Evolutionary conservation across 352 stramenopile species (phyloP), one percentile per base, ranked within the genome.

Genomic region (Phytophthora pluvialis): DNA sequence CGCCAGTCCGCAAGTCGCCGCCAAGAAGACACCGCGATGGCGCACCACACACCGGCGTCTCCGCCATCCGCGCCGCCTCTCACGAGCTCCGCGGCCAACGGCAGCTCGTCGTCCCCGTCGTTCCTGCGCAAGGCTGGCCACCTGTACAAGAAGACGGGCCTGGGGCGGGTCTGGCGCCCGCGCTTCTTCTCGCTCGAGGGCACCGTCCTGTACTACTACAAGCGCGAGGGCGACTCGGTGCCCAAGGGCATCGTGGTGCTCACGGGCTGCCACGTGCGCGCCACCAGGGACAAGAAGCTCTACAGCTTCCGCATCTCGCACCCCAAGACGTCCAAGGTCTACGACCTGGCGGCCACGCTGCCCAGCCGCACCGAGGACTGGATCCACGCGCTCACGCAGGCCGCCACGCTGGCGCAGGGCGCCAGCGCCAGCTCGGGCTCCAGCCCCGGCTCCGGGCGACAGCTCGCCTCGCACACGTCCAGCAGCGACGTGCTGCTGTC

Each of bases 271-370:
- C 39, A 74, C 39, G 64, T 90, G 28, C 65, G 60, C 49, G 35
- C 59, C 15, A 91, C 78, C n/a, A 72, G 76, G 25, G 70, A 91
- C 64, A 88, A 88, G 60, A 87, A 86, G 48, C 78, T 82, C 70
- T 90, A 89, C 68, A 89, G 78, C 63, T 91, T 93, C 69, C 78
- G 77, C 62, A 87, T 91, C 58, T 80, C 81, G 52, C 84, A 93
- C 58, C 77, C 81, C 10, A 81, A 83, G 63, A 88, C 78, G n/a
- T 83, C 75, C 52, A 83, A 83, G 47, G 75, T 85, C 10, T 88
- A 90, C 67, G 78, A 90, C 67, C 66, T 90, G 42, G 81, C 81
- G 5, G 72, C 81, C 7, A 89, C 80, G 36, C 64, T 89, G 38
- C 58, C 80, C 44, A 79, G 75, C 51, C 70, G 72, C 65, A 80